phyloP scores from a whole-genome alignment of 2,329 filamentous ascomycete genomes.

The Calonectria fujianensis region DNA sequence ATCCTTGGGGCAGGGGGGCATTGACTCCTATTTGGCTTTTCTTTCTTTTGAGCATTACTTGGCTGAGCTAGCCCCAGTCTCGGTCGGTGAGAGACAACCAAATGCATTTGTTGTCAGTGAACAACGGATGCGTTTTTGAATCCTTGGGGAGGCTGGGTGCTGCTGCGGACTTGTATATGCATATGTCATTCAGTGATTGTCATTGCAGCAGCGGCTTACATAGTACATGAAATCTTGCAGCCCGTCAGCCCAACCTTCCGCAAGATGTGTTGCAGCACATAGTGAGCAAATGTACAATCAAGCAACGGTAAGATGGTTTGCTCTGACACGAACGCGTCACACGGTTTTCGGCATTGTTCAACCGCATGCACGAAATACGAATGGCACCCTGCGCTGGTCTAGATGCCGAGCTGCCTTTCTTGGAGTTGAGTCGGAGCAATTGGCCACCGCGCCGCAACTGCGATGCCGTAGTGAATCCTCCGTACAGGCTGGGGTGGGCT shows the following conservation, averaged over 20 bases:
- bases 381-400: conserved; percentile 22
- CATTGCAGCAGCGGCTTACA: conserved; percentile 16
- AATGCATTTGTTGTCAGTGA: conserved; percentile 4
- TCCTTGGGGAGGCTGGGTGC: conserved; percentile 10
- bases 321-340: conserved; percentile 30
- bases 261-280: background rate
- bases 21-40: conserved; percentile 33
- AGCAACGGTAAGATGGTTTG: conserved; percentile 8
- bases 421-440: conserved; percentile 24
- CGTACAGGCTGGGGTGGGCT: conserved; percentile 36
- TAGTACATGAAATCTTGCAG: conserved; percentile 20
- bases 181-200: conserved; percentile 8
- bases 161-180: conserved; percentile 7
- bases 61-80: background rate
- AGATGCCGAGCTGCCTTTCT: conserved; percentile 32
- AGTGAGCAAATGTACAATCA: background rate
- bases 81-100: background rate
- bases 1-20: conserved; percentile 22
- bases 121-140: background rate
- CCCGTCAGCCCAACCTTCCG: conserved; percentile 21
- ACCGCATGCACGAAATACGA: conserved; percentile 38
- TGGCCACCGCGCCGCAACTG: conserved; percentile 30
- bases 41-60: conserved; percentile 15
- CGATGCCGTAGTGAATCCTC: conserved; percentile 21
- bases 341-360: conserved; percentile 21